Evolutionary conservation across 2,329 filamentous ascomycete genomes (phyloP), one percentile per base, ranked within the genome.

Genomic region (Acarospora socialis): DNA sequence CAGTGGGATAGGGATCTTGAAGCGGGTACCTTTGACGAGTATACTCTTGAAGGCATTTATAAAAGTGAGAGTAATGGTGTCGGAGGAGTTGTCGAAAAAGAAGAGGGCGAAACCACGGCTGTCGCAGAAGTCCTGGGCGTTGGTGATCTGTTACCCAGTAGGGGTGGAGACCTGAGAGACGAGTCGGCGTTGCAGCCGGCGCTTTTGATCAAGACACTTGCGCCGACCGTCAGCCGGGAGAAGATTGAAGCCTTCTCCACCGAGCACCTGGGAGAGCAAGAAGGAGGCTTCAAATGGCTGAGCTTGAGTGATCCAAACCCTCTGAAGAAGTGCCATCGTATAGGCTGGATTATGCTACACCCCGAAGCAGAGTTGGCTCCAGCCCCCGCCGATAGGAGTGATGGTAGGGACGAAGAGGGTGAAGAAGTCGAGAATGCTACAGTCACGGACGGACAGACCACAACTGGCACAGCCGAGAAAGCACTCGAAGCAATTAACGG

Each of bases 331-430:
- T 98, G 86, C 49, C 90, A 98, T 52, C 78, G 90, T 14, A 95
- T 98, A 55, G 90, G 90, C 14, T 98, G 92, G 87, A 92, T 98
- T 38, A 90, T 95, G 69, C 68, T 98, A 7, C 80, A 95, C 48
- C 79, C 83, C 10, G 73, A 73, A 9, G 66, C 78, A 1, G 81
- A 92, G 34, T 64, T 68, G 14, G 59, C 67, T 4, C 63, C 69
- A 28, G 66, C 74, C 8, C 25, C 29, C 16, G 9, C 32, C 10
- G 81, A 92, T 44, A 68, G 77, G 39, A 66, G 70, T n/a, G 80
- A 90, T 43, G 69, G 70, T 8, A 74, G 79, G 42, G 78, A 83
- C 29, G 77, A 79, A 44, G 63, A 70, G 23, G 63, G 66, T 10
- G 70, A 70, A 34, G 66, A 72, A 19, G 60, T 67, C 13, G 55